Evolutionary conservation across 2,329 filamentous ascomycete genomes (phyloP).

Genomic region (Penicillium vulpinum): DNA sequence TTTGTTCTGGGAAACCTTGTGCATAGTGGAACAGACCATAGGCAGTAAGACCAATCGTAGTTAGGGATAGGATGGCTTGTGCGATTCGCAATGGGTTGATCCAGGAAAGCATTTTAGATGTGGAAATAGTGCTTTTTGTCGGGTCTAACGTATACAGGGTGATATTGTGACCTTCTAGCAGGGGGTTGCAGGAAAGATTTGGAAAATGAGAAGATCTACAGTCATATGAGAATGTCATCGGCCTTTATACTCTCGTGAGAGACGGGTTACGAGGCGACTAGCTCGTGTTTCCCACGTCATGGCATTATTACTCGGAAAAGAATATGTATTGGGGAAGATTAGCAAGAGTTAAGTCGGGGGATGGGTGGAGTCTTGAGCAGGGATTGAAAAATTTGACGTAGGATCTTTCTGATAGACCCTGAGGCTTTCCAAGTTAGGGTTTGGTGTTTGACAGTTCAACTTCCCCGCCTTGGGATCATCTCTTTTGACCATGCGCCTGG

Average conservation of each 20-base stretch:
- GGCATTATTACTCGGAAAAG: background rate
- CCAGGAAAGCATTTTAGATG: conserved; percentile 22
- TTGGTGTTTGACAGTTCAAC: background rate
- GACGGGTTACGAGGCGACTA: background rate
- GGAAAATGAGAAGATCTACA: background rate
- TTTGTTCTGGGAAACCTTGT: background rate
- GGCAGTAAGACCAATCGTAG: conserved; percentile 24
- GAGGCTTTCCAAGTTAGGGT: conserved; percentile 8
- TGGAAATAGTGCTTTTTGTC: background rate
- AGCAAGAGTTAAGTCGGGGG: background rate
- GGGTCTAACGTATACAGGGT: background rate
- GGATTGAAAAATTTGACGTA: background rate
- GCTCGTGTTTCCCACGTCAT: conserved; percentile 3
- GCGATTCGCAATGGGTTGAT: conserved; percentile 25
- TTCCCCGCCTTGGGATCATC: conserved; percentile 5
- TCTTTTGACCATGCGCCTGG: background rate
- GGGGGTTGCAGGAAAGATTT: background rate
- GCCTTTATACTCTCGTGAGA: conserved; percentile 6
- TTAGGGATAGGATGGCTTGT: conserved; percentile 22
- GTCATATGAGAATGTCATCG: background rate
- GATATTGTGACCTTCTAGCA: background rate
- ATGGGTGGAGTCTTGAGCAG: background rate
- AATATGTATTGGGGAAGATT: background rate
- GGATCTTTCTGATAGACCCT: background rate
- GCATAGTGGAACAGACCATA: conserved; percentile 15